Conservation (phyloP, 305 asterid species). For the Rubia tinctorum region DNA sequence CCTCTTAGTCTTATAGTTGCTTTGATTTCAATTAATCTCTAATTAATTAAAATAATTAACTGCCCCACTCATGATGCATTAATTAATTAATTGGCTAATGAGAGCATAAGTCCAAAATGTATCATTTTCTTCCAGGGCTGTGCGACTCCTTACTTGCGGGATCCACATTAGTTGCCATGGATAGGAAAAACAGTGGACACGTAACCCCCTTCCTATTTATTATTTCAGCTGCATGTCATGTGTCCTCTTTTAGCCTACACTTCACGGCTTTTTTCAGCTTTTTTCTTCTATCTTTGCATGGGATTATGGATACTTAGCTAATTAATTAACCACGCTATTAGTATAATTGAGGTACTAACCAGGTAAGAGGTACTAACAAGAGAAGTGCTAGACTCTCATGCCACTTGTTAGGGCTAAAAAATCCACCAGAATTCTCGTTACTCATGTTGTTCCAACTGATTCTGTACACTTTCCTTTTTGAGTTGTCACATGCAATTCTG, state of each 20-base stretch:
- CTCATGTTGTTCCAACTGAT: too few species aligned
- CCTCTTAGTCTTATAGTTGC: neutral
- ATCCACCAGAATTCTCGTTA: too few species aligned
- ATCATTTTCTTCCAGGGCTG: slow-evolving; percentile 24
- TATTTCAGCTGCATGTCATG: neutral
- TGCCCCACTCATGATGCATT: neutral
- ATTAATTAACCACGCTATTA: neutral
- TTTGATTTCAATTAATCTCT: neutral
- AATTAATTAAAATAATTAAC: neutral
- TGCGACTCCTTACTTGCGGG: slow-evolving; percentile 23
- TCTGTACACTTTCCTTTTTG: too few species aligned
- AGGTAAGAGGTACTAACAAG: too few species aligned
- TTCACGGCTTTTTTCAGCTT: slow-evolving; percentile 20
- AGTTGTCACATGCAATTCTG: too few species aligned
- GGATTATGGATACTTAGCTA: neutral
- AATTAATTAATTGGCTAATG: neutral
- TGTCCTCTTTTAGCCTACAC: slow-evolving; percentile 1
- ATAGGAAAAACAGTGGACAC: slow-evolving; percentile 23
- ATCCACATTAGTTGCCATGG: slow-evolving; percentile 46
- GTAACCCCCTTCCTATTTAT: slow-evolving; percentile 15
- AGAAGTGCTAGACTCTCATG: too few species aligned
- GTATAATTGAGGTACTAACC: neutral
- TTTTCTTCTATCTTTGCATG: neutral
- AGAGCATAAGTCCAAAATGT: slow-evolving; percentile 16
- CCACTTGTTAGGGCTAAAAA: too few species aligned